Evolutionary conservation across 257 asterid genomes (phyloP), one percentile per base, ranked within the genome.

Genomic region (Perilla frutescens): DNA sequence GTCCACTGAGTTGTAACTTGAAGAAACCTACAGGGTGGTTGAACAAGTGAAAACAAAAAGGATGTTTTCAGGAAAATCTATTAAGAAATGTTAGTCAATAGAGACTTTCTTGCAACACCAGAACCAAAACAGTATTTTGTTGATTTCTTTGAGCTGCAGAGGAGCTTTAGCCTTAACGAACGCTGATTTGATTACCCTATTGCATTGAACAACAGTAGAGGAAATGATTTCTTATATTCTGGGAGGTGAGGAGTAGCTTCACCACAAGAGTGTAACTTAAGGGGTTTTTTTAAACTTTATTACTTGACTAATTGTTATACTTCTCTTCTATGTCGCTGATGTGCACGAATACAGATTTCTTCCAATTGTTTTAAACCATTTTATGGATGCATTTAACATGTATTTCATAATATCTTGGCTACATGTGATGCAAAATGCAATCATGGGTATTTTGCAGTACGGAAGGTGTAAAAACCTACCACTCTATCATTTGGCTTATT

Each of bases 171-270:
- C 72, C 53, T 37, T 48, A 15, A 49, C 20, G 2, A 12, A 14
- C 50, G 36, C 14, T 10, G 15, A 12, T 39, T 36, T 37, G 39
- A 8, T 20, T 39, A 10, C 26, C 15, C n/a, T 15, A n/a, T 59
- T 8, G 55, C 51, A 8, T 45, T 59, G 37, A 32, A 5, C 12
- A 31, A 14, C 49, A 15, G 4, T 54, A 20, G 53, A 7, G 57
- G 45, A 60, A 15, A 20, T 20, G 48, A 47, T 66, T 48, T 12
- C 2, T 40, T 39, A 45, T 62, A 14, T 43, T 31, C 34, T 32
- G 65, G 71, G 56, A 51, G 6, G 8, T 11, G 4, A 47, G n/a
- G 37, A 43, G 49, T 63, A 65, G 66, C 53, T 58, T 75, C 43
- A 41, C 12, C 26, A 15, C 26, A 29, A 64, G 36, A 66, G 12